A percentile compares a stretch with the other conserved stretches of the same genome.
Evolutionary conservation across 2,329 filamentous ascomycete genomes (phyloP).

Genomic region (Neofusicoccum parvum): DNA sequence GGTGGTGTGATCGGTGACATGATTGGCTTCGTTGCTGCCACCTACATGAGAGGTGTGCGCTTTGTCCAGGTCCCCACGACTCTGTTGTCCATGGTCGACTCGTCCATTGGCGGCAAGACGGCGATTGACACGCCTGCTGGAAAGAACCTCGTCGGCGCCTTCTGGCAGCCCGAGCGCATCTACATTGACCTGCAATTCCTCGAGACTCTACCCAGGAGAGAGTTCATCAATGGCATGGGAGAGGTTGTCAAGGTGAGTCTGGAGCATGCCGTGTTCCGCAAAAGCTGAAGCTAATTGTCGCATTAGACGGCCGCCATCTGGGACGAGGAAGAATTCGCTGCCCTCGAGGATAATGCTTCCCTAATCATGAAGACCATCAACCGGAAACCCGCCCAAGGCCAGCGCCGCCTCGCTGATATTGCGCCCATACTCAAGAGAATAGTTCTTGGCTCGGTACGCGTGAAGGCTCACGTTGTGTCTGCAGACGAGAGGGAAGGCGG

Average conservation of each 20-base stretch:
- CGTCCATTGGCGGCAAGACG: conserved; percentile 96
- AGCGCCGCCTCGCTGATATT: conserved; percentile 69
- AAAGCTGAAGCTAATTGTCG: conserved; percentile 25
- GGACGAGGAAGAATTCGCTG: conserved; percentile 82
- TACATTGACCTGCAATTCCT: conserved; percentile 94
- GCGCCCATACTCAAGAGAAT: conserved; percentile 57
- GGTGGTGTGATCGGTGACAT: conserved; percentile 97
- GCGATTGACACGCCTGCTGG: conserved; percentile 95
- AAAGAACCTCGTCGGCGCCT: conserved; percentile 93
- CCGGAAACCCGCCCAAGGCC: conserved; percentile 57
- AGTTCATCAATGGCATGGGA: conserved; percentile 98
- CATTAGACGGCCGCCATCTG: conserved; percentile 86
- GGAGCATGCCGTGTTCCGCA: neutral
- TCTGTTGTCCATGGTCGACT: conserved; percentile 95
- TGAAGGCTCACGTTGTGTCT: conserved; percentile 94
- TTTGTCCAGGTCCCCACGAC: conserved; percentile 97
- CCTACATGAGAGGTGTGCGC: conserved; percentile 96
- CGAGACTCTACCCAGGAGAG: conserved; percentile 83
- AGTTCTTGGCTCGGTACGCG: conserved; percentile 85
- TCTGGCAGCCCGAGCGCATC: conserved; percentile 93
- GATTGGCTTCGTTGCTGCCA: conserved; percentile 95
- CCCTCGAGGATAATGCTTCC: conserved; percentile 79
- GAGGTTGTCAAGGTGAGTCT: conserved; percentile 79
- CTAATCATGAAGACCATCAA: conserved; percentile 74
- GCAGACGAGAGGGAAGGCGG: conserved; percentile 93